Base-by-base conservation (phyloP, 169 alveolate species). In the Theileria orientalis region DNA sequence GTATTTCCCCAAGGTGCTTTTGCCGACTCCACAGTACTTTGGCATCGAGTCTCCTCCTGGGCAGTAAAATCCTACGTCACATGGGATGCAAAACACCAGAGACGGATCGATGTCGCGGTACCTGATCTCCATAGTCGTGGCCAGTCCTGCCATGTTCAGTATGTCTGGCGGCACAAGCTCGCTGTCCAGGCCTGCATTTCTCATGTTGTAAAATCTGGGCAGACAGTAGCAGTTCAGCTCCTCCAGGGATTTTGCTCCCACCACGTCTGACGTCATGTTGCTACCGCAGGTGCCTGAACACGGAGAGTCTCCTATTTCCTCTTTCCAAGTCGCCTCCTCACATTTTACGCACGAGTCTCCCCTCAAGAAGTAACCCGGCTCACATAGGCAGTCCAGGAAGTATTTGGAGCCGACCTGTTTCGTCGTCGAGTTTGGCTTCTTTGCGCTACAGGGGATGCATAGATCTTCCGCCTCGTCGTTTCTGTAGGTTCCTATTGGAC, bases 341-440 rank as follows among this genome's bases (percentile, higher is more conserved):
- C 94, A 89, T 49, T 79, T 76, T 27, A 61, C 85, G 59, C 94
- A 89, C 29, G 51, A 30, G 13, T 47, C 52, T 9, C 62, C 86
- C 57, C 63, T 68, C 60, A 85, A 42, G 54, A 75, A 89, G 73
- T 67, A 85, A 6, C 90, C 89, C 59, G 83, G 76, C 63, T 86
- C 90, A 68, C 96, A 92, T 40, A 90, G 72, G 27, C 96, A 92
- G 41, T 79, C 87, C 56, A 40, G 35, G 52, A 14, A 7, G n/a
- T 30, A 13, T 3, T 79, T 33, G 32, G 79, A 74, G 1, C 87
- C 83, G n/a, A 32, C 47, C 19, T 35, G 61, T 27, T 29, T 42
- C 1, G 91, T 76, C 23, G 87, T 79, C 1, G 66, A 37, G 41
- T 82, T 47, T 23, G 47, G 42, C 14, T 62, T 73, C 1, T 21